Conservation (phyloP, 2,329 filamentous ascomycete species). For the Neonectria hederae region DNA sequence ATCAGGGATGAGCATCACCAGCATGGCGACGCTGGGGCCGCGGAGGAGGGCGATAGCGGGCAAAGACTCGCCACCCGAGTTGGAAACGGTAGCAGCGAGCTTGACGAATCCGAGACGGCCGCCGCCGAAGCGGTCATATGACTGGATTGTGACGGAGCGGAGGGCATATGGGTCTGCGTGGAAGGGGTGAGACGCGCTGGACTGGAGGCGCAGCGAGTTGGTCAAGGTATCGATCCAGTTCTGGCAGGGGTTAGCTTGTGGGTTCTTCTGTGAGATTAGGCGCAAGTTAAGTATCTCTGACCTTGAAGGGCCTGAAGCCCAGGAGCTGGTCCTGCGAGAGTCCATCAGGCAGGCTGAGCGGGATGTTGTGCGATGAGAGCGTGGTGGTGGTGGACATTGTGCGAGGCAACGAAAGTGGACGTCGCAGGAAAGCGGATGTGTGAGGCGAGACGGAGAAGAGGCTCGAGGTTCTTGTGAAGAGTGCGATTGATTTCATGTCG, state of each 20-base stretch:
- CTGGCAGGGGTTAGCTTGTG: slow-evolving; percentile 41
- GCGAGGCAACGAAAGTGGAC: slow-evolving; percentile 13
- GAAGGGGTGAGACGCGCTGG: slow-evolving; percentile 59
- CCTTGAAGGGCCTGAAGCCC: slow-evolving; percentile 61
- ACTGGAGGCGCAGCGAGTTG: slow-evolving; percentile 58
- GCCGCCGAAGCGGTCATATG: slow-evolving; percentile 61
- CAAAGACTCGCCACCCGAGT: slow-evolving; percentile 57
- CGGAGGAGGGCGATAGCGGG: slow-evolving; percentile 66
- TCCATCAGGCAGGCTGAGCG: slow-evolving; percentile 55
- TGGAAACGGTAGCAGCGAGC: slow-evolving; percentile 59
- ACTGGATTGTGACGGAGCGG: slow-evolving; percentile 60
- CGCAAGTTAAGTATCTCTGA: slow-evolving; percentile 36
- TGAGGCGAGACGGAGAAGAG: neutral
- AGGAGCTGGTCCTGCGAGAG: slow-evolving; percentile 57
- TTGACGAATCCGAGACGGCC: slow-evolving; percentile 66
- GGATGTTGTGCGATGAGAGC: slow-evolving; percentile 45
- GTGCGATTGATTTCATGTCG: slow-evolving; percentile 28
- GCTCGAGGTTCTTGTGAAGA: neutral
- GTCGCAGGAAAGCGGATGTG: neutral
- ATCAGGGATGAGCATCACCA: slow-evolving; percentile 65
- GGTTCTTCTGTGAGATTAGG: no score
- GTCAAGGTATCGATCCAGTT: slow-evolving; percentile 60
- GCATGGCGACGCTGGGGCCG: slow-evolving; percentile 69
- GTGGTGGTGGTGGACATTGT: slow-evolving; percentile 37
- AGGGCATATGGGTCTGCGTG: slow-evolving; percentile 63